Conservation (phyloP, 2,329 filamentous ascomycete species). For the Colletotrichum tanaceti region DNA sequence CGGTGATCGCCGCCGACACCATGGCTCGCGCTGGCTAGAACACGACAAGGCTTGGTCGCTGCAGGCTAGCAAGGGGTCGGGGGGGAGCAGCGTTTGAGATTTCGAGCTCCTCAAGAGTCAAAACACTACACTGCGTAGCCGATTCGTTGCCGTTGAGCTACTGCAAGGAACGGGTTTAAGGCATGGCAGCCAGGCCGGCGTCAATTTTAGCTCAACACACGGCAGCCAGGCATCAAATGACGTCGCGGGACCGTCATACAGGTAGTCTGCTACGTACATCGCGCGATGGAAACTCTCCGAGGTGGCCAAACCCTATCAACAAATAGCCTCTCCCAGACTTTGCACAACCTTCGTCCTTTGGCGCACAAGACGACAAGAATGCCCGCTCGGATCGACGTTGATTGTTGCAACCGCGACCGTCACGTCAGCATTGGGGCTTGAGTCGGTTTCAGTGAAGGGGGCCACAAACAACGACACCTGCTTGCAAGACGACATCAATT, state of each 20-base stretch:
- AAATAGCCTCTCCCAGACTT: not conserved
- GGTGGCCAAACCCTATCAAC: too few species aligned
- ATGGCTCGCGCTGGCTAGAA: slow-evolving; percentile 13
- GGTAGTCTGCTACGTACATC: too few species aligned
- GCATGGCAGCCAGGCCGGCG: slow-evolving; percentile 1
- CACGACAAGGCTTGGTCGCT: slow-evolving; percentile 8
- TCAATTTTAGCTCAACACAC: not conserved
- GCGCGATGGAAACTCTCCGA: too few species aligned
- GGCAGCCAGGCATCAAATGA: not conserved
- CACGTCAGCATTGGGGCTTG: not conserved
- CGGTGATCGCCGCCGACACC: slow-evolving; percentile 8
- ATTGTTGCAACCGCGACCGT: not conserved
- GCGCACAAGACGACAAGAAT: not conserved
- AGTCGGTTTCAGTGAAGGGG: not conserved
- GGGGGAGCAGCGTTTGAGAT: not conserved
- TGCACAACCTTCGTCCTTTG: not conserved
- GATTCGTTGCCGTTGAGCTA: slow-evolving; percentile 5
- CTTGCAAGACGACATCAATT: not conserved
- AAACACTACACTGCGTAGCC: slow-evolving; percentile 1
- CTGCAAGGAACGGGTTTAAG: slow-evolving; percentile 6
- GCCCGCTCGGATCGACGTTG: not conserved
- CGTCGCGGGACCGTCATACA: not conserved
- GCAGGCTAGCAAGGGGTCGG: slow-evolving; percentile 8
- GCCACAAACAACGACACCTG: not conserved
- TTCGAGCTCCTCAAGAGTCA: not conserved